Evolutionary conservation across 108 stramenopile species (phyloP), one percentile per base, ranked within the genome.

Genomic region (Pelagomonas calceolata): DNA sequence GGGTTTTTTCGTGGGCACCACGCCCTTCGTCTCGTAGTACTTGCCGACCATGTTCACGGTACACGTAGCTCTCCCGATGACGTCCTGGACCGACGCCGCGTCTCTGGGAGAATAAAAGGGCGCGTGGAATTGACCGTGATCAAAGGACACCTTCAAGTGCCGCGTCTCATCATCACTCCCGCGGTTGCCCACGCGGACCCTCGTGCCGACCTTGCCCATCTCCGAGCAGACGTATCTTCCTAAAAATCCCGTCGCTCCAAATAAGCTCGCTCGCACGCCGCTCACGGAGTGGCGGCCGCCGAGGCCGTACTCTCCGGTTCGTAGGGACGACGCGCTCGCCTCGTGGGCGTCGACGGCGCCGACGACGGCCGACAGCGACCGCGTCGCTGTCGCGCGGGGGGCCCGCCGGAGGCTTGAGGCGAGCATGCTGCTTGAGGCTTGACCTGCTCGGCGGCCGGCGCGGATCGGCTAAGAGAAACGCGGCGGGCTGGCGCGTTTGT

Each of bases 31-130:
- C 68, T 93, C 91, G 72, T 95, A 92, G 71, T 89, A 76, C 77
- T 98, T 98, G 18, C 95, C 94, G 73, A 97, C 89, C 30, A 95
- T 66, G 83, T 97, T 98, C 67, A 98, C 85, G 21, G 96, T 96
- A 65, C 93, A 67, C 68, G 97, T 95, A 46, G 90, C 86, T 77
- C 91, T 89, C 34, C 87, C 88, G 45, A 95, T 94, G 30, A 89
- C 87, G 66, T 92, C 81, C 32, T 75, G 78, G 82, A 99, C 93
- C 70, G 86, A 85, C 66, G 95, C 90, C 44, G 82, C 81, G 75
- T 97, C 95, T 29, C 89, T 86, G 29, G 91, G 84, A 60, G 81
- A 84, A 77, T 94, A 93, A 79, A 80, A 93, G 26, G 84, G 78
- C 70, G 89, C 90, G 64, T 81, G 80, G 68, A 89, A 80, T 68